phyloP scores from a whole-genome alignment of 208 protist species.

The Trypanosoma caninum region DNA sequence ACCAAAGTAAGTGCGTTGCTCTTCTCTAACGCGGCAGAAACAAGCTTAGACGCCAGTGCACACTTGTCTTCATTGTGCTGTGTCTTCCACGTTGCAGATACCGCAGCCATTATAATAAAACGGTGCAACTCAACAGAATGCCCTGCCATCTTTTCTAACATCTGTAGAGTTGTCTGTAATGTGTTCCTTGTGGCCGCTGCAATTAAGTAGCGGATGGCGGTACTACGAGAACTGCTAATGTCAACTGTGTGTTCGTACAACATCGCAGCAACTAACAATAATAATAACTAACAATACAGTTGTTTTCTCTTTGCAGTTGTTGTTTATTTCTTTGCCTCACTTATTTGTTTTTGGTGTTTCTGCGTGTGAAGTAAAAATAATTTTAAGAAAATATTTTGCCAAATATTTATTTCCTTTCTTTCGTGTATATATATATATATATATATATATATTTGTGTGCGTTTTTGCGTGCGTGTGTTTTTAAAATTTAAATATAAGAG shows the following conservation, averaged over 20 bases:
- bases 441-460: constrained; percentile 31
- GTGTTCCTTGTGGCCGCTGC: constrained; percentile 67
- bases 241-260: constrained; percentile 78
- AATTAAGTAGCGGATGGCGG: constrained; percentile 71
- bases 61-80: constrained; percentile 29
- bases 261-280: constrained; percentile 28
- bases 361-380: no score
- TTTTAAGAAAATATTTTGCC: no score
- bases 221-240: constrained; percentile 56
- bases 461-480: constrained; percentile 34
- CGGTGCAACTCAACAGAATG: constrained; percentile 55
- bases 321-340: not conserved
- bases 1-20: constrained; percentile 69
- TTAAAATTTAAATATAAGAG: constrained; percentile 11
- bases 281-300: constrained; percentile 1
- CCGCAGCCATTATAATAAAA: constrained; percentile 44
- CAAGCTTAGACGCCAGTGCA: constrained; percentile 50
- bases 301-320: constrained; percentile 5
- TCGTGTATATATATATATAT: constrained; percentile 1
- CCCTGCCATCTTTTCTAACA: constrained; percentile 59
- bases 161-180: constrained; percentile 62
- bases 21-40: constrained; percentile 53
- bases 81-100: constrained; percentile 28
- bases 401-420: not conserved
- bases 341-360: constrained; percentile 4